Evolutionary conservation across 2,329 filamentous ascomycete genomes (phyloP).

Genomic region (Sporothrix protearum): DNA sequence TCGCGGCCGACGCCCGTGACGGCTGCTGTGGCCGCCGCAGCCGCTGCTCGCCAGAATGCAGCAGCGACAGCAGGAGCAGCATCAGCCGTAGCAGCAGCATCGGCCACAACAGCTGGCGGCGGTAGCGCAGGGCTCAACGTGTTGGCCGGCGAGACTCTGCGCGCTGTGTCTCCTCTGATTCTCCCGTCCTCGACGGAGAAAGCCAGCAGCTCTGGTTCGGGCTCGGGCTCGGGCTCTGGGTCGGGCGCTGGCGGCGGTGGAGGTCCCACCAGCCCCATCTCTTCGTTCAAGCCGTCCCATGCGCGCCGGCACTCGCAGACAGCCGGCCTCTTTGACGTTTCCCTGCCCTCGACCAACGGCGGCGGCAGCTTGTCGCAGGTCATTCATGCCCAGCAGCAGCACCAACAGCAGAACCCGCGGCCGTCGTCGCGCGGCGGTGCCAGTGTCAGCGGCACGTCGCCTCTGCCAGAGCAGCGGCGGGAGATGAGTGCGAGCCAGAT

Average conservation of each 20-base stretch:
- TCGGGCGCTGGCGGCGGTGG: constrained; percentile 19
- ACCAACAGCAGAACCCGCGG: constrained; percentile 15
- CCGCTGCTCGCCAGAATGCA: constrained; percentile 21
- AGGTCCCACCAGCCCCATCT: constrained; percentile 33
- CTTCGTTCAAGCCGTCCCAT: constrained; percentile 38
- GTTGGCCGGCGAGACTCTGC: constrained; percentile 30
- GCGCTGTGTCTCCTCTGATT: constrained; percentile 44
- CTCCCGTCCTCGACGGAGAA: constrained; percentile 35
- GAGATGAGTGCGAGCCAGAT: constrained; percentile 68
- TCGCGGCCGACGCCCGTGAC: constrained; percentile 49
- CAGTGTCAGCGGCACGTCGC: background rate
- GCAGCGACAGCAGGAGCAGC: constrained; percentile 7
- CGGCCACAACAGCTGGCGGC: background rate
- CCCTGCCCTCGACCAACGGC: constrained; percentile 57
- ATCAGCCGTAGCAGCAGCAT: background rate
- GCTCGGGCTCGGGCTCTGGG: too few species aligned
- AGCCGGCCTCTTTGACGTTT: constrained; percentile 73
- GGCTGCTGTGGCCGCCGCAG: constrained; percentile 32
- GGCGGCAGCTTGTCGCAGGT: constrained; percentile 53
- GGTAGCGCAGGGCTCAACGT: constrained; percentile 5
- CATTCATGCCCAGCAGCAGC: constrained; percentile 38
- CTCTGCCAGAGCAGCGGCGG: constrained; percentile 30
- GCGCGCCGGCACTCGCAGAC: constrained; percentile 66
- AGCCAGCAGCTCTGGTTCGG: too few species aligned
- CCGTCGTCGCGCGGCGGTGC: background rate